Base-by-base conservation (phyloP, 2,329 filamentous ascomycete genomes). In the Orbilia ellipsospora region DNA sequence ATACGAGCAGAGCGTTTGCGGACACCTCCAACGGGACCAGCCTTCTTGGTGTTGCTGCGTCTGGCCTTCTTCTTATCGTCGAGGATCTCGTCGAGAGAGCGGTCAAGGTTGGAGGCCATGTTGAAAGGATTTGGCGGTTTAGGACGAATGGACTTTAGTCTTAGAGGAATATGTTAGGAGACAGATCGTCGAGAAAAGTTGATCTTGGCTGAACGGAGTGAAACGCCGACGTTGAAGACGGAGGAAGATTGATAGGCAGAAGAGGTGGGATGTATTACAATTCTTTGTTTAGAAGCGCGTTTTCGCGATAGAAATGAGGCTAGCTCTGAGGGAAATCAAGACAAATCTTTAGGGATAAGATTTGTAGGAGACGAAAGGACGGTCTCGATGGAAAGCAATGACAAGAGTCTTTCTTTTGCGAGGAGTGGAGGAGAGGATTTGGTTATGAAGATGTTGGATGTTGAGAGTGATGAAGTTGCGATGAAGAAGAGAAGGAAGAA, bases 11-110 rank as follows among this genome's bases (percentile, higher is more conserved):
- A 78, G 50, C 79, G 78, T 67, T 80, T 82, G 48, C 78, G 78
- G 26, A 79, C 69, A 56, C 93, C 94, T 78, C 92, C 88, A 67
- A 94, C 93, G 56, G 92, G 89, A 76, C 89, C 82, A 78, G 88
- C 83, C 77, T 87, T 80, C 69, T 81, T 79, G 66, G 80, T 78
- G 31, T 36, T 36, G 55, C 60, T 78, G 36, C 78, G 75, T 72
- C 79, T 64, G 48, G 69, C 80, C 80, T 26, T 80, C 78, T 77
- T 84, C 83, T 79, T 86, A 82, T 89, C 91, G 83, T 91, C 92
- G 86, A 97, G 90, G 84, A 99, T 97, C 85, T 97, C 93, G 83
- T 98, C 95, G 80, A 99, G 92, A 86, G 93, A 94, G 86, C 96
- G 90, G 84, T 97, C 93, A 82, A 99, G 91, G 86, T 97, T 97